These are phyloP conservation scores for Tillandsia fasciculata DNA, from an alignment of 176 grass and related monocot species.

Conservation along the genomic window DNA sequence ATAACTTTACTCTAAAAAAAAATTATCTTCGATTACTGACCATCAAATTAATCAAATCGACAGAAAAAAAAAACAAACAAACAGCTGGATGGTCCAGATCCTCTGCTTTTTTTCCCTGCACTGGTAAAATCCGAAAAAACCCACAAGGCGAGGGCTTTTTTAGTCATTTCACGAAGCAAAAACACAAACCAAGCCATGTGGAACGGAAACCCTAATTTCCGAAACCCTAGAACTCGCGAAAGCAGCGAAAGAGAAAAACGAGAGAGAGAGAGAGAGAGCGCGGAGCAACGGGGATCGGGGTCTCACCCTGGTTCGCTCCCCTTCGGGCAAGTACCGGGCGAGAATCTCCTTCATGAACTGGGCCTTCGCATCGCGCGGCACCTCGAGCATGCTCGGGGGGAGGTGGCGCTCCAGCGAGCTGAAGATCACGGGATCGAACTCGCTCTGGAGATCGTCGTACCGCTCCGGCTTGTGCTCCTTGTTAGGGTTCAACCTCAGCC, in stretches of 20 bases:
- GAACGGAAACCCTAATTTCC: conserved; percentile 8
- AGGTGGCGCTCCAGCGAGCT: conserved; percentile 74
- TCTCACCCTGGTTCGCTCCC: conserved; percentile 56
- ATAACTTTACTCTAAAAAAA: not conserved
- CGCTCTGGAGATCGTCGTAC: conserved; percentile 48
- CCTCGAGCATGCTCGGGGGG: conserved; percentile 56
- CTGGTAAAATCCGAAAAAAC: not conserved
- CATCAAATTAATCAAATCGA: too few species aligned
- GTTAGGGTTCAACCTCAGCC: conserved; percentile 57
- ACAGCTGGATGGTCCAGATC: too few species aligned
- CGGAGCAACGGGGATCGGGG: conserved; percentile 1
- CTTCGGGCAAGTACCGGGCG: conserved; percentile 57
- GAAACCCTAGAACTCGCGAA: conserved; percentile 5
- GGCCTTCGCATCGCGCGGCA: conserved; percentile 47
- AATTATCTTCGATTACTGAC: too few species aligned
- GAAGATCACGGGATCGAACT: conserved; percentile 59
- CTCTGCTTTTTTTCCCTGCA: too few species aligned
- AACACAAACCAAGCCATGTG: not conserved
- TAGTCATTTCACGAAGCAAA: conserved; percentile 6
- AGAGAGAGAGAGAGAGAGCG: not conserved
- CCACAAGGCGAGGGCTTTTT: not conserved
- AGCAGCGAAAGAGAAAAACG: not conserved
- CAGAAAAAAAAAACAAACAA: too few species aligned
- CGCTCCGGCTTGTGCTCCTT: conserved; percentile 51
- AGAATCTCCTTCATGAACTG: conserved; percentile 62